A percentile compares a stretch with the other conserved stretches of the same genome.
phyloP scores from a whole-genome alignment of 768 basidiomycete genomes.

The Chalciporus pseudorubinellus region DNA sequence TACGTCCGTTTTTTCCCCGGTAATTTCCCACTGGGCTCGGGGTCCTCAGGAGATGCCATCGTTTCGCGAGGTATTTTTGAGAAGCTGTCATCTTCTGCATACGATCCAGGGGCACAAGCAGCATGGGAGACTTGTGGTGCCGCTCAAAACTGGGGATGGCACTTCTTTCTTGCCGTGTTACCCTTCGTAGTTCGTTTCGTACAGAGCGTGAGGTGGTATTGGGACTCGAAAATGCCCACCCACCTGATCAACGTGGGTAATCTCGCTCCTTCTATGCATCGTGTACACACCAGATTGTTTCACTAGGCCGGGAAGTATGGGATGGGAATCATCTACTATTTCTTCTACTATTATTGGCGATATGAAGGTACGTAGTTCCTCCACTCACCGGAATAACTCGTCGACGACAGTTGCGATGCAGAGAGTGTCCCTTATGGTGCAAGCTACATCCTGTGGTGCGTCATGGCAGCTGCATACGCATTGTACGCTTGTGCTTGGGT shows the following conservation, averaged over 20 bases:
- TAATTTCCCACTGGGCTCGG: not conserved
- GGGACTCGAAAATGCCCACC: conserved; percentile 66
- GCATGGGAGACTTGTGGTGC: conserved; percentile 44
- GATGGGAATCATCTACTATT: conserved; percentile 58
- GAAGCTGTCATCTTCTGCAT: conserved; percentile 4
- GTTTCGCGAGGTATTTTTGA: not conserved
- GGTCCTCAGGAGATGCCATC: not conserved
- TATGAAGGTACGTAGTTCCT: conserved; percentile 45
- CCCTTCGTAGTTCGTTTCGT: conserved; percentile 77
- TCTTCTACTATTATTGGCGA: conserved; percentile 80
- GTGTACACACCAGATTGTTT: conserved; percentile 2
- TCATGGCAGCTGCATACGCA: conserved; percentile 62
- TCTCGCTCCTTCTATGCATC: not conserved
- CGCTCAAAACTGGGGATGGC: conserved; percentile 55
- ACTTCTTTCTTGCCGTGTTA: conserved; percentile 56
- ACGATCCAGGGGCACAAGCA: conserved; percentile 38
- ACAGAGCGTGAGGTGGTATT: conserved; percentile 86
- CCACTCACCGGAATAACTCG: not conserved
- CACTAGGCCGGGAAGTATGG: conserved; percentile 82
- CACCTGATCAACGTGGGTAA: conserved; percentile 83
- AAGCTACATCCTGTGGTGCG: conserved; percentile 65
- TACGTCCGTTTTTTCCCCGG: conserved; percentile 41
- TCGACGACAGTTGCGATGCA: not conserved
- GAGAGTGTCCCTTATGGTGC: conserved; percentile 39
- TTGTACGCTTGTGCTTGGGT: conserved; percentile 82